A percentile compares a stretch with the other conserved stretches of the same genome.
Conservation (phyloP, 768 basidiomycete genomes). For the Vararia minispora region DNA sequence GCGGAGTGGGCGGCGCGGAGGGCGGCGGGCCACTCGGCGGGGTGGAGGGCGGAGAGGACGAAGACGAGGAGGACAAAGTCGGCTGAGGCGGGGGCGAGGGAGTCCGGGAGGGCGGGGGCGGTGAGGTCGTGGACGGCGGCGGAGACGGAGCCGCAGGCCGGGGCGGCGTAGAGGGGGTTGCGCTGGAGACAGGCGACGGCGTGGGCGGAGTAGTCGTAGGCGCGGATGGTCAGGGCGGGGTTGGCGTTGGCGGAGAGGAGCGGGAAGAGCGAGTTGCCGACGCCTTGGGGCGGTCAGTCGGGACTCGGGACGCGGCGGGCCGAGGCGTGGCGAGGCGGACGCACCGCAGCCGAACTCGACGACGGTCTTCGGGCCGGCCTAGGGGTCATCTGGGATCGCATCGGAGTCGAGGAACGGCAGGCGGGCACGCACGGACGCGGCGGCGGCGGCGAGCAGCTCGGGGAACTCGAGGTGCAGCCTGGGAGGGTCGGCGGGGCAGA, state of each 20-base stretch:
- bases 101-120: constrained; percentile 48
- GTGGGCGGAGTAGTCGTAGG: constrained; percentile 85
- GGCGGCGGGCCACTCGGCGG: constrained; percentile 62
- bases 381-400: constrained; percentile 2
- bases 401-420: not conserved
- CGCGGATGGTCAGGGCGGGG: constrained; percentile 57
- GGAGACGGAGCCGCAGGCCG: constrained; percentile 58
- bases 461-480: constrained; percentile 95
- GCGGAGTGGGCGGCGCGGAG: constrained; percentile 35
- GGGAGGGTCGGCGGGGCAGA: not conserved
- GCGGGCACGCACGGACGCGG: constrained; percentile 16
- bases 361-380: constrained; percentile 72
- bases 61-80: constrained; percentile 91
- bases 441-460: constrained; percentile 63
- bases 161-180: constrained; percentile 56
- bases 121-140: constrained; percentile 91
- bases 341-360: constrained; percentile 88
- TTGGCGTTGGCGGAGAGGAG: constrained; percentile 78
- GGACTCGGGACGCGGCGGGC: not conserved
- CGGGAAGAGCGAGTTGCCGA: constrained; percentile 93
- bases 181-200: constrained; percentile 53
- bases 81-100: constrained; percentile 54
- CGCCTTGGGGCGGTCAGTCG: constrained; percentile 37
- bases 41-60: constrained; percentile 88
- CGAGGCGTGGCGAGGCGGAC: constrained; percentile 13